A percentile compares a stretch with the other conserved stretches of the same genome.
These are phyloP conservation scores for Camptophora hylomeconis DNA, from an alignment of 2,329 filamentous ascomycete species.

Conservation along the genomic window DNA sequence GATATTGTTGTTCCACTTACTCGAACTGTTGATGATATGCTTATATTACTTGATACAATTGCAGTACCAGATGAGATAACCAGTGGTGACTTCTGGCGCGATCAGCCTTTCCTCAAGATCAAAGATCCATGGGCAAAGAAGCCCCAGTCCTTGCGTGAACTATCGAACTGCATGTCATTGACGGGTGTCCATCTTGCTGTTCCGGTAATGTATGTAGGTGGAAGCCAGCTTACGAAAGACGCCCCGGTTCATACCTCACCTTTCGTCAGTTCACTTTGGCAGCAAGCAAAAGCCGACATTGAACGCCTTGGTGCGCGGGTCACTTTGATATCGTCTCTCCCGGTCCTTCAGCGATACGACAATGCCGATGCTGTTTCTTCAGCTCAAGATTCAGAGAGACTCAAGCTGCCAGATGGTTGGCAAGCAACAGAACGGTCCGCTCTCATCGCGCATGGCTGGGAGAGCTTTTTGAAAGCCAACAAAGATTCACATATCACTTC, in stretches of 20 bases:
- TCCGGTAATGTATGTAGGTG: too few species aligned
- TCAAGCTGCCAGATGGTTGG: conserved; percentile 34
- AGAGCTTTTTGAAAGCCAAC: conserved; percentile 42
- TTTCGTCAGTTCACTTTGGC: too few species aligned
- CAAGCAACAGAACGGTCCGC: conserved; percentile 32
- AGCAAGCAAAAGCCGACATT: conserved; percentile 15
- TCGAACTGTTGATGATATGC: conserved; percentile 34
- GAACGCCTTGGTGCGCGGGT: conserved; percentile 21
- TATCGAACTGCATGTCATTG: too few species aligned
- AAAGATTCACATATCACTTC: too few species aligned
- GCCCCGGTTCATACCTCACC: too few species aligned
- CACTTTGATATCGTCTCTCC: conserved; percentile 22
- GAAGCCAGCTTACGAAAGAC: background rate
- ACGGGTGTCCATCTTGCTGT: too few species aligned
- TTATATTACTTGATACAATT: conserved; percentile 20
- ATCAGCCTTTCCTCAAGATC: conserved; percentile 4
- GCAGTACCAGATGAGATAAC: conserved; percentile 6
- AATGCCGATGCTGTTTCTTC: background rate
- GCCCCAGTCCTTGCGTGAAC: too few species aligned
- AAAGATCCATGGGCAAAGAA: too few species aligned
- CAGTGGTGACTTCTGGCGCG: conserved; percentile 11
- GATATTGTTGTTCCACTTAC: conserved; percentile 39
- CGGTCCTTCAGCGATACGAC: too few species aligned
- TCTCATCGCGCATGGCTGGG: conserved; percentile 38
- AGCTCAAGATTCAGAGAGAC: too few species aligned